These are phyloP conservation scores for Prototheca wickerhamii DNA, from an alignment of 163 green algal genomes.

Conservation along the genomic window DNA sequence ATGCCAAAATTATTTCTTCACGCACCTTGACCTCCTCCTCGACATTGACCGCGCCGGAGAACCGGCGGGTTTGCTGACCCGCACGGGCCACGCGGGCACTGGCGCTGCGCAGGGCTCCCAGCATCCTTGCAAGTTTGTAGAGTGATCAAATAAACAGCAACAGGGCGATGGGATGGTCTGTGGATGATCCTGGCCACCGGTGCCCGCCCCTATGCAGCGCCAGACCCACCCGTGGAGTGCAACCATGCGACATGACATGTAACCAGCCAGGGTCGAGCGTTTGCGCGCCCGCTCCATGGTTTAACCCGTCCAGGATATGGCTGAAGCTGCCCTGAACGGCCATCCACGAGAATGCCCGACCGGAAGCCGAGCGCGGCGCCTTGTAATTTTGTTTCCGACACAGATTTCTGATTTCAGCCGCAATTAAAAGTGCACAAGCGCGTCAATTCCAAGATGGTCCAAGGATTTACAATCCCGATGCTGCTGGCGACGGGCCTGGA, in stretches of 20 bases:
- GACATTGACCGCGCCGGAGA: constrained; percentile 5
- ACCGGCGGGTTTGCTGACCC: neutral
- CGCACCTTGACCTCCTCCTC: constrained; percentile 19
- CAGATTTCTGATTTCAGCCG: neutral
- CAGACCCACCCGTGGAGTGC: no score
- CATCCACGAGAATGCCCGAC: no score
- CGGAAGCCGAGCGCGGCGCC: no score
- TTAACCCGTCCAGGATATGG: no score
- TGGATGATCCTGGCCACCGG: neutral
- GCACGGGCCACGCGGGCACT: neutral
- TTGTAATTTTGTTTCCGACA: neutral
- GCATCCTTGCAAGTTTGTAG: neutral
- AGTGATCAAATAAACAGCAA: constrained; percentile 2
- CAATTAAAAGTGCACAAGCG: neutral
- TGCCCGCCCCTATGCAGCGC: neutral
- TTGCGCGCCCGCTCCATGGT: no score
- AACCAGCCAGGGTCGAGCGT: no score
- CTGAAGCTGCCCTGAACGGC: no score
- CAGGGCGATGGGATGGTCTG: neutral
- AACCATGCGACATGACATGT: no score
- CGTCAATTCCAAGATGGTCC: neutral
- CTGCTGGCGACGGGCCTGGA: neutral
- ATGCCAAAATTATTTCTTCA: neutral
- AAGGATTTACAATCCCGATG: constrained; percentile 1
- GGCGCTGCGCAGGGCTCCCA: neutral